Percentiles rank a stretch among this genome's conserved stretches.
phyloP scores from a whole-genome alignment of 179 eudicot species.

The Gypsophila paniculata region DNA sequence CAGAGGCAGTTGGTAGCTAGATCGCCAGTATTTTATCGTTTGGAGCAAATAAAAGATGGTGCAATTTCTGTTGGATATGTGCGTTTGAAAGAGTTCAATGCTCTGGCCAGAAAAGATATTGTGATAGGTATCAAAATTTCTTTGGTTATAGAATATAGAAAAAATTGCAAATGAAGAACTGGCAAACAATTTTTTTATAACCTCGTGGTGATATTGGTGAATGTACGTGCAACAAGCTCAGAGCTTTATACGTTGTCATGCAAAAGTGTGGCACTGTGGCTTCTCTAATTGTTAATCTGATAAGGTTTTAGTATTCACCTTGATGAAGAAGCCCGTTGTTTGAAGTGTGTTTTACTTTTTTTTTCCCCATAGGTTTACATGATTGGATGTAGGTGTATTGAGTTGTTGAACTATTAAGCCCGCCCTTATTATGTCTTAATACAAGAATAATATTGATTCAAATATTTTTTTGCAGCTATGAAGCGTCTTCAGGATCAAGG shows the following conservation, averaged over 20 bases:
- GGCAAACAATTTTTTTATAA: background rate
- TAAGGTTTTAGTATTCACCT: background rate
- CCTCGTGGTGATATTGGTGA: background rate
- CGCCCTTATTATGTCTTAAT: too few relatives aligned
- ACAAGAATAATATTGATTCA: constrained; percentile 7
- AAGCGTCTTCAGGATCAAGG: constrained; percentile 78
- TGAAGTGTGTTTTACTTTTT: background rate
- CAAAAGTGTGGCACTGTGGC: background rate
- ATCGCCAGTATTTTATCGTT: constrained; percentile 76
- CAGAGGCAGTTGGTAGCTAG: constrained; percentile 78
- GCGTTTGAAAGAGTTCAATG: constrained; percentile 93
- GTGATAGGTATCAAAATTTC: constrained; percentile 52
- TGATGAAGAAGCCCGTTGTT: background rate
- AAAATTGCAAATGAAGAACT: constrained; percentile 3
- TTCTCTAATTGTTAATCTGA: background rate
- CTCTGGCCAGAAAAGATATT: constrained; percentile 86
- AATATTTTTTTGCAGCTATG: constrained; percentile 58
- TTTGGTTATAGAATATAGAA: background rate
- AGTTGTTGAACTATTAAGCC: too few relatives aligned
- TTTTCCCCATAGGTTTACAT: too few relatives aligned
- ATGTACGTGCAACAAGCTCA: background rate
- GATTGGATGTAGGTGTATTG: too few relatives aligned
- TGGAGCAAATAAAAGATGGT: constrained; percentile 63
- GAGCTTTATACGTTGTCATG: background rate
- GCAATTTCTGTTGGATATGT: constrained; percentile 72